These are phyloP conservation scores for Scheffersomyces lignicola DNA, from an alignment of 1,139 yeast genomes.

Conservation along the genomic window DNA sequence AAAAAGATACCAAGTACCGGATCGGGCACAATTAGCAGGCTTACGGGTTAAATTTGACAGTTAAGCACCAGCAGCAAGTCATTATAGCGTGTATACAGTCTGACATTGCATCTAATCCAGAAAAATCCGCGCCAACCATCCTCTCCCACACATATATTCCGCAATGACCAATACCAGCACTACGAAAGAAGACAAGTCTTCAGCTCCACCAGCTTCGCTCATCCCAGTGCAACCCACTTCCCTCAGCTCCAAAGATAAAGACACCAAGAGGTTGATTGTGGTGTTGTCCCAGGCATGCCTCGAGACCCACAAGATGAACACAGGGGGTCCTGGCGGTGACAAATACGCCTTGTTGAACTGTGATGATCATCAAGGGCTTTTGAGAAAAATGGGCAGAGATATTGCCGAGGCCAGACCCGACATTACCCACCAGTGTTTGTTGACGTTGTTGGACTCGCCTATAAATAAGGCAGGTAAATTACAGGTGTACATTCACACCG, in stretches of 20 bases:
- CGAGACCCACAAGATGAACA: constrained; percentile 86
- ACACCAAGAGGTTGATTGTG: constrained; percentile 81
- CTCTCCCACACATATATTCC: background rate
- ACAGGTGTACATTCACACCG: constrained; percentile 95
- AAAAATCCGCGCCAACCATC: no score
- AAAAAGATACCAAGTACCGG: no score
- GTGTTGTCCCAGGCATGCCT: constrained; percentile 93
- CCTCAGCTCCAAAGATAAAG: constrained; percentile 80
- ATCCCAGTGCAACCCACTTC: constrained; percentile 85
- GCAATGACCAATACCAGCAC: constrained; percentile 3
- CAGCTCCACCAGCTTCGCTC: constrained; percentile 63
- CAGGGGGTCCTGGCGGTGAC: constrained; percentile 81
- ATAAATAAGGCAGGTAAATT: constrained; percentile 95
- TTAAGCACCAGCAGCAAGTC: no score
- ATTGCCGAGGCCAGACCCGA: constrained; percentile 98
- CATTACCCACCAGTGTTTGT: constrained; percentile 91
- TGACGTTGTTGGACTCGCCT: constrained; percentile 92
- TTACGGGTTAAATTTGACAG: no score
- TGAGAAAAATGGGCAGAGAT: constrained; percentile 95
- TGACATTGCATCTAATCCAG: no score
- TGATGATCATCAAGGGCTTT: constrained; percentile 95
- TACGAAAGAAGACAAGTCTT: constrained; percentile 29
- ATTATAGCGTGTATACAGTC: no score
- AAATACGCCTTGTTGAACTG: constrained; percentile 91
- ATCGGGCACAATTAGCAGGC: no score